These are phyloP conservation scores for Boletales sp. DNA, from an alignment of 768 basidiomycete genomes.

Conservation along the genomic window DNA sequence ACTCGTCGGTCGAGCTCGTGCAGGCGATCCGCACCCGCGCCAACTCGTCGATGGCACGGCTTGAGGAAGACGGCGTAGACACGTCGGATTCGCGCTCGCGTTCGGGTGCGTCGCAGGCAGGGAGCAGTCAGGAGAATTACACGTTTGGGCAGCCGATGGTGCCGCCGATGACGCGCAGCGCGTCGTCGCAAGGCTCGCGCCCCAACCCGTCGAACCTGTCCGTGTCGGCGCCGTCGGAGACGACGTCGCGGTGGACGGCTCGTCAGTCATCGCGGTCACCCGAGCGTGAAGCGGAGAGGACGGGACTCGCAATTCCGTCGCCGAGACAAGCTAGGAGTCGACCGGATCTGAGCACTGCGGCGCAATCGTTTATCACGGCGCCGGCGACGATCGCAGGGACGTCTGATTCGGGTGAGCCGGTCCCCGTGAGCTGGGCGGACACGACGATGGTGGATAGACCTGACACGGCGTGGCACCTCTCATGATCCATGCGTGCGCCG, in stretches of 20 bases:
- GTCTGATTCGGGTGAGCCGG: constrained; percentile 49
- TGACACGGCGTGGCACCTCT: constrained; percentile 36
- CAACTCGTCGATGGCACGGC: constrained; percentile 65
- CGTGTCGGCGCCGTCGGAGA: constrained; percentile 23
- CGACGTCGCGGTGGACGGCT: constrained; percentile 19
- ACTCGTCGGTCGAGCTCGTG: constrained; percentile 58
- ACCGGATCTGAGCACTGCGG: constrained; percentile 66
- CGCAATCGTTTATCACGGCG: constrained; percentile 65
- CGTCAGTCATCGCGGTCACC: constrained; percentile 14
- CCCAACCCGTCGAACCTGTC: constrained; percentile 17
- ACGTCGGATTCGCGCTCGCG: constrained; percentile 33
- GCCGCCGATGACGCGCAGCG: constrained; percentile 18
- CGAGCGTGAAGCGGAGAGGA: constrained; percentile 10
- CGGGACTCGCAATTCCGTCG: constrained; percentile 24
- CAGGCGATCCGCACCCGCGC: constrained; percentile 49
- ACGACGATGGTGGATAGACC: constrained; percentile 41
- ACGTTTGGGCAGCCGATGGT: constrained; percentile 67
- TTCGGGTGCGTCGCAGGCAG: constrained; percentile 40
- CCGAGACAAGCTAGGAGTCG: constrained; percentile 36
- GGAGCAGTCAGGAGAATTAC: constrained; percentile 60
- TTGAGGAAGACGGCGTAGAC: constrained; percentile 51
- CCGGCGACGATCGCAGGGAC: constrained; percentile 55
- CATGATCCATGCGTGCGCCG: constrained; percentile 20
- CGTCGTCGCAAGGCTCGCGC: constrained; percentile 18
- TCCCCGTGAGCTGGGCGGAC: constrained; percentile 48